Percentiles rank a stretch among this genome's conserved stretches.
Conservation (phyloP, 2,329 filamentous ascomycete genomes). For the Trichoderma asperellum region DNA sequence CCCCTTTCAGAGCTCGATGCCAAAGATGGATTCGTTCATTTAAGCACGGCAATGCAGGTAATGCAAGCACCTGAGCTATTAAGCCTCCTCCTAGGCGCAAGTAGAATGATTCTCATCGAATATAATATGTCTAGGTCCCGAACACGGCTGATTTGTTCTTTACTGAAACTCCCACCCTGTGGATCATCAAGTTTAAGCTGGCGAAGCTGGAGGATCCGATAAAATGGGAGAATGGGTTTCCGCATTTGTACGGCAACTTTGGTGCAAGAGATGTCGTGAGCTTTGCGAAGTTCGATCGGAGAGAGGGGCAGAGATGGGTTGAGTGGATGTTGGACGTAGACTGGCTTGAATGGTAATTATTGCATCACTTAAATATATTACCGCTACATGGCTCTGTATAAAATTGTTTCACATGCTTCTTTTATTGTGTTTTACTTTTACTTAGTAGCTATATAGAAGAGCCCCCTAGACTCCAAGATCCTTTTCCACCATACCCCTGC, state of each 20-base stretch:
- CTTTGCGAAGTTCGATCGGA: conserved; percentile 50
- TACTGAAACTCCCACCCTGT: conserved; percentile 44
- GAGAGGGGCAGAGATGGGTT: conserved; percentile 52
- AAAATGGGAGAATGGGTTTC: conserved; percentile 62
- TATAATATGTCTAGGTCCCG: conserved; percentile 44
- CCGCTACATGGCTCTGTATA: background rate
- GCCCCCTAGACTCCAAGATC: conserved; percentile 59
- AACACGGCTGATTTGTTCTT: conserved; percentile 53
- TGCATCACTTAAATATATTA: background rate
- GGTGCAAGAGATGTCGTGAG: conserved; percentile 56
- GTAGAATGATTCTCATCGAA: background rate
- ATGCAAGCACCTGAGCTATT: background rate
- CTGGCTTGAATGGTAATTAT: conserved; percentile 47
- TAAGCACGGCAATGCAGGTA: conserved; percentile 61
- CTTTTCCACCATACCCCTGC: conserved; percentile 82
- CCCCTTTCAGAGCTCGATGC: conserved; percentile 63
- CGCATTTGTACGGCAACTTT: conserved; percentile 64
- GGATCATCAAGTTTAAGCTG: conserved; percentile 59
- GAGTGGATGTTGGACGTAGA: conserved; percentile 46
- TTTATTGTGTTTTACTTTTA: conserved; percentile 14
- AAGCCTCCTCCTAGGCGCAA: background rate
- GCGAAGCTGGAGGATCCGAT: conserved; percentile 48
- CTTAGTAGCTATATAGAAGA: background rate
- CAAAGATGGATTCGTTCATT: conserved; percentile 64
- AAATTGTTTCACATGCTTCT: conserved; percentile 2